Evolutionary conservation across 2,329 filamentous ascomycete species (phyloP).

Genomic region (Penicillium sp.): DNA sequence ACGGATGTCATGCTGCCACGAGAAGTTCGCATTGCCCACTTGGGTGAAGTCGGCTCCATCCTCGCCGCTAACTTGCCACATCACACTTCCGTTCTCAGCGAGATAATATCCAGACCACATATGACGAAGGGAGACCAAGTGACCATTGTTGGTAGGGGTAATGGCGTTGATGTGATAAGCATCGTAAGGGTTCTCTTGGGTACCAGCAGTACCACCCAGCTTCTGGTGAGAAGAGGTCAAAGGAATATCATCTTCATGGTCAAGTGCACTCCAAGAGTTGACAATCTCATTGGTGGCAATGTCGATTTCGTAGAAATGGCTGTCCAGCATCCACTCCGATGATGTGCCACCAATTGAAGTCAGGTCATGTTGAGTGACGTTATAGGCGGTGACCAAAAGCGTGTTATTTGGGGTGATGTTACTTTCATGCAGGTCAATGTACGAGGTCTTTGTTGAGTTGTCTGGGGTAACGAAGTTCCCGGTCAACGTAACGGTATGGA

Average conservation of each 20-base stretch:
- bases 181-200: conserved; percentile 31
- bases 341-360: conserved; percentile 31
- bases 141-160: conserved; percentile 32
- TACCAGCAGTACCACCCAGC: neutral
- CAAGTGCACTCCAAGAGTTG: conserved; percentile 35
- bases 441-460: conserved; percentile 22
- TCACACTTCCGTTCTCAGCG: conserved; percentile 25
- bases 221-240: conserved; percentile 23
- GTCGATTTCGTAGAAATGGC: conserved; percentile 38
- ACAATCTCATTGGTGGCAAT: conserved; percentile 36
- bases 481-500: conserved; percentile 31
- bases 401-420: conserved; percentile 34
- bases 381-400: conserved; percentile 37
- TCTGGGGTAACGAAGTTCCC: conserved; percentile 28
- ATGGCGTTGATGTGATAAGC: conserved; percentile 40
- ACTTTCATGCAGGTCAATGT: conserved; percentile 39
- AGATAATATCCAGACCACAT: conserved; percentile 37
- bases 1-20: conserved; percentile 37
- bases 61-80: conserved; percentile 15
- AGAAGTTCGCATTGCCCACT: conserved; percentile 16
- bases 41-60: conserved; percentile 22
- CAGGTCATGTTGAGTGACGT: conserved; percentile 35
- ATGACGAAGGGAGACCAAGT: conserved; percentile 34
- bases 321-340: conserved; percentile 36
- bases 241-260: conserved; percentile 33